Evolutionary conservation across 2,329 filamentous ascomycete species (phyloP).

Genomic region (Pseudofabraea citricarpa): DNA sequence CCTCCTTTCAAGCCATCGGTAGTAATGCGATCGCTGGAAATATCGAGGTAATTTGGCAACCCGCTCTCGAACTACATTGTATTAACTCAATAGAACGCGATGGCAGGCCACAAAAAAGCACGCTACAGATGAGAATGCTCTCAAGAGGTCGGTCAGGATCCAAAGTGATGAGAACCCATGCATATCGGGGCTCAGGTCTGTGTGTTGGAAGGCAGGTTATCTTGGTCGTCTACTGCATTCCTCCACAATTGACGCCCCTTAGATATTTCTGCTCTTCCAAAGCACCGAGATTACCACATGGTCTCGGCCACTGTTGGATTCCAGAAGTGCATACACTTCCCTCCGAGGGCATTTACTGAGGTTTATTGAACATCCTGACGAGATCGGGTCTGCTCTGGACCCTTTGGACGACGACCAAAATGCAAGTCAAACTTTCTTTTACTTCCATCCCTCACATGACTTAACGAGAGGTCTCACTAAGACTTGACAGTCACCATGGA

Average conservation of each 20-base stretch:
- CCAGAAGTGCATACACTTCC: slow-evolving; percentile 69
- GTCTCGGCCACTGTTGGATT: slow-evolving; percentile 61
- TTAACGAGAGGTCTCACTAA: slow-evolving; percentile 42
- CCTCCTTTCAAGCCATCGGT: too few relatives aligned
- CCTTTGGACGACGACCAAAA: slow-evolving; percentile 77
- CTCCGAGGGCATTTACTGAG: slow-evolving; percentile 71
- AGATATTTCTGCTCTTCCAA: slow-evolving; percentile 80
- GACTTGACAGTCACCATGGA: slow-evolving; percentile 76
- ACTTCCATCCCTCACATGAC: too few relatives aligned
- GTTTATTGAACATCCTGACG: slow-evolving; percentile 79
- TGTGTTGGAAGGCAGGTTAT: slow-evolving; percentile 78
- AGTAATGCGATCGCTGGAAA: slow-evolving; percentile 49
- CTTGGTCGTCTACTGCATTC: neutral
- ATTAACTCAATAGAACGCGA: slow-evolving; percentile 47
- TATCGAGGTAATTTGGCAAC: slow-evolving; percentile 46
- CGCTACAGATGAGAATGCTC: slow-evolving; percentile 51
- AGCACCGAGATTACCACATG: slow-evolving; percentile 61
- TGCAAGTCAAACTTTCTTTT: too few relatives aligned
- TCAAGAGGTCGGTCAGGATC: slow-evolving; percentile 60
- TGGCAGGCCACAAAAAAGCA: slow-evolving; percentile 62
- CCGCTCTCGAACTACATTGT: too few relatives aligned
- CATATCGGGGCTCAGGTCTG: slow-evolving; percentile 70
- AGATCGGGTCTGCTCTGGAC: slow-evolving; percentile 69
- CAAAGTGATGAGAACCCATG: slow-evolving; percentile 59
- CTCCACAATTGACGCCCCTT: slow-evolving; percentile 8